Evolutionary conservation across 2,329 filamentous ascomycete species (phyloP).

Genomic region (Calonectria pseudoreteaudii): DNA sequence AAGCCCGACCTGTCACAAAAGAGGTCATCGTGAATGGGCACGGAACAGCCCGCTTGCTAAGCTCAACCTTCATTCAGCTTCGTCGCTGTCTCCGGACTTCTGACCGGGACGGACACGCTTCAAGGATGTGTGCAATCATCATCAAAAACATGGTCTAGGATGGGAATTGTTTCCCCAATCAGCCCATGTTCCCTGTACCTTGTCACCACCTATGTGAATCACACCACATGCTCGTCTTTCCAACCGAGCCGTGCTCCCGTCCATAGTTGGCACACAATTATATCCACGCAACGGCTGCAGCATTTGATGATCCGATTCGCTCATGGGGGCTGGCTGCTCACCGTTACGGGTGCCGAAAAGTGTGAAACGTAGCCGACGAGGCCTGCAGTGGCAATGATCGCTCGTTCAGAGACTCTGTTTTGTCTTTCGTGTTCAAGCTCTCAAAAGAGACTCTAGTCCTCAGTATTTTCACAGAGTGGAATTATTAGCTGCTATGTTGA

Average conservation of each 20-base stretch:
- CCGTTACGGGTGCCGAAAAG: not conserved
- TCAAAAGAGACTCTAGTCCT: not conserved
- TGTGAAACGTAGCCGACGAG: not conserved
- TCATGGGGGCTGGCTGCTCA: not conserved
- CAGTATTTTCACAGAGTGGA: not conserved
- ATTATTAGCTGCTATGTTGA: not conserved
- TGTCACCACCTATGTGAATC: not conserved
- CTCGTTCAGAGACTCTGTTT: not conserved
- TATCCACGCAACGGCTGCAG: not conserved
- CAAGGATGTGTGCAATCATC: not conserved
- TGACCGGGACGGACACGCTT: not conserved
- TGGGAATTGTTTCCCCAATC: not conserved
- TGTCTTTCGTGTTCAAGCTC: not conserved
- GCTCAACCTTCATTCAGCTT: not conserved
- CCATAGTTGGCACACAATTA: not conserved
- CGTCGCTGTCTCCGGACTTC: not conserved
- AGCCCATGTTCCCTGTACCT: not conserved
- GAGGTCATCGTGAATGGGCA: not conserved
- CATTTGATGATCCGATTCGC: not conserved
- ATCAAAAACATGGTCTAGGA: not conserved
- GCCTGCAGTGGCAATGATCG: not conserved
- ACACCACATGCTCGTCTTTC: not conserved
- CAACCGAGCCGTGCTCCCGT: not conserved
- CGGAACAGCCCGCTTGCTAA: not conserved
- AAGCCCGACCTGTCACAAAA: not conserved